Base-by-base conservation (phyloP, 2,329 filamentous ascomycete genomes). In the Pestalotiopsis fici region DNA sequence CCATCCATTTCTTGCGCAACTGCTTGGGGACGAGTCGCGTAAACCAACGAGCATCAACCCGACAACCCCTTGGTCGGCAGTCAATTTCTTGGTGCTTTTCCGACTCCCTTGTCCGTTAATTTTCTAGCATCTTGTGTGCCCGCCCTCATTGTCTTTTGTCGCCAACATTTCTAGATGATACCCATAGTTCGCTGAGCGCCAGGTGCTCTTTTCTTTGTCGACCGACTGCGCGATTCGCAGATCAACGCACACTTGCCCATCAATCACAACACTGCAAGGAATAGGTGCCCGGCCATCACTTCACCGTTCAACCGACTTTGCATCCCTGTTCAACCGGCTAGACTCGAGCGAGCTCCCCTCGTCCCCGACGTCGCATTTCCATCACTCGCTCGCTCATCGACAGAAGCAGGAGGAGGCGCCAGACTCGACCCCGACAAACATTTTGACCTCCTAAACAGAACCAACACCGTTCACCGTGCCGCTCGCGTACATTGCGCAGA, bases 141-240 rank as follows among this genome's bases (percentile, higher is more conserved):
- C 31, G 25, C 18, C 28, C 55, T 57, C 55, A n/a, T 31, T 27
- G n/a, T 60, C 28, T 60, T 18, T 37, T 23, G 43, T 60, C 21
- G 57, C 57, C 57, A 35, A 37, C 25, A 60, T 60, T 35, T 60
- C 57, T 60, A 60, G 57, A 60, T 60, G 57, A 60, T 60, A 60
- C 57, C 57, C 57, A 60, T 60, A 60, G 28, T 60, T 60, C 57
- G 27, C 25, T 60, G 57, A 60, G 57, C 57, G 27, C 25, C 57
- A 31, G 27, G 57, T 60, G 57, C 57, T 60, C 57, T 35, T 60
- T 37, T 60, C 57, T 27, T 31, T 27, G 18, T 27, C 23, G 23
- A 15, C 55, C 11, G 18, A 31, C 15, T 15, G 15, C 13, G n/a
- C 27, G 57, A 18, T 9, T 13, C 55, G 25, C 56, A 59, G 18